Percentiles rank a stretch among this genome's conserved stretches.
Conservation (phyloP, 305 asterid genomes). For the Nicotiana rustica region DNA sequence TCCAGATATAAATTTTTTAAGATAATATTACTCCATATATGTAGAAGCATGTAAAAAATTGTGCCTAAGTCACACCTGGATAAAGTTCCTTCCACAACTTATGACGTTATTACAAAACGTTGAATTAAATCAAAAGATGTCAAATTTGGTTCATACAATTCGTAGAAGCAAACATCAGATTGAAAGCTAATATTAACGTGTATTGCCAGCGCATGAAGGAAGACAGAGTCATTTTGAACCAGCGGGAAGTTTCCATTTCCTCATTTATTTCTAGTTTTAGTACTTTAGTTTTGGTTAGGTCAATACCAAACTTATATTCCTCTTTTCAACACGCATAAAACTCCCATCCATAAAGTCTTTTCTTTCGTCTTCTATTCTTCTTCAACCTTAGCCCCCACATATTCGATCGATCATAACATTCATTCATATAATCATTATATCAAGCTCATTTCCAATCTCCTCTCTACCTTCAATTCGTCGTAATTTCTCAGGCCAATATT, state of each 20-base stretch:
- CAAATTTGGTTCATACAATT: neutral
- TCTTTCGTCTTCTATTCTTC: neutral
- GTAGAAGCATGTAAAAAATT: neutral
- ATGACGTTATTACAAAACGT: neutral
- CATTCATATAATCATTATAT: neutral
- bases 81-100: neutral
- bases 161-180: slow-evolving; percentile 23
- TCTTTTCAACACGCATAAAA: slow-evolving; percentile 20
- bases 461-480: neutral
- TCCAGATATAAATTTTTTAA: neutral
- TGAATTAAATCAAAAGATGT: neutral
- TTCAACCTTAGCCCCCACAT: neutral
- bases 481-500: neutral
- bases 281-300: neutral
- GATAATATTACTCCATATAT: no score
- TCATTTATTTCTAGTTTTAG: neutral
- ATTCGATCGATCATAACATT: neutral
- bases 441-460: neutral
- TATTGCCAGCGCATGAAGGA: neutral
- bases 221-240: neutral
- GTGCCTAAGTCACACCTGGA: neutral
- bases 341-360: neutral
- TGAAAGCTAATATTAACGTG: slow-evolving; percentile 17
- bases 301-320: slow-evolving; percentile 1
- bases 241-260: slow-evolving; percentile 11